A percentile compares a stretch with the other conserved stretches of the same genome.
phyloP scores from a whole-genome alignment of 371 early-diverging fungal species.

The Encephalitozoon intestinalis region DNA sequence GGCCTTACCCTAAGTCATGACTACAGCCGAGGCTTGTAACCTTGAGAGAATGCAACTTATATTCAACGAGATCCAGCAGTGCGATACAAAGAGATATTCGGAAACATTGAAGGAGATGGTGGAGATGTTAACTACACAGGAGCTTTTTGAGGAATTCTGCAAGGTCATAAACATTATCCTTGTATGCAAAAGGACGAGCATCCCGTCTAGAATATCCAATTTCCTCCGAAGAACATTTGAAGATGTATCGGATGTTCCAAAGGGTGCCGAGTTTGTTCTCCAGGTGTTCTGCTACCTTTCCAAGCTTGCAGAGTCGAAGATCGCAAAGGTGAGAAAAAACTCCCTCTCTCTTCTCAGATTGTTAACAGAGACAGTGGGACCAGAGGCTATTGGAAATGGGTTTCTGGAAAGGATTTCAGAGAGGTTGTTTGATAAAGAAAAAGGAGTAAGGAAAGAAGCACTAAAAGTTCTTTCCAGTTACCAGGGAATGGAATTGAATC shows the following conservation, averaged over 20 bases:
- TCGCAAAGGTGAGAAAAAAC: conserved; percentile 17
- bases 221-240: conserved; percentile 33
- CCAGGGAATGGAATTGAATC: conserved; percentile 33
- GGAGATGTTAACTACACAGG: background rate
- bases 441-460: conserved; percentile 49
- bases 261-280: background rate
- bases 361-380: background rate
- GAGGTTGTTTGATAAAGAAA: conserved; percentile 52
- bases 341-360: conserved; percentile 8
- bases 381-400: background rate
- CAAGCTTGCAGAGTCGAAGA: conserved; percentile 5
- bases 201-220: conserved; percentile 26
- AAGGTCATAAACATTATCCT: conserved; percentile 21
- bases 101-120: background rate
- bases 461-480: conserved; percentile 18
- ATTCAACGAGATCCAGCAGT: conserved; percentile 44
- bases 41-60: conserved; percentile 16
- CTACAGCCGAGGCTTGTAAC: background rate
- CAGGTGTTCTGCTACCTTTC: conserved; percentile 12
- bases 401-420: conserved; percentile 35
- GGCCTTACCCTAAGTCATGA: background rate
- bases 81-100: conserved; percentile 5
- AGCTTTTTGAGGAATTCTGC: background rate
- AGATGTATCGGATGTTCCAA: background rate
- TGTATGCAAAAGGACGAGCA: background rate